Conservation (phyloP, 2,329 filamentous ascomycete species). For the Hypoxylon sp. region DNA sequence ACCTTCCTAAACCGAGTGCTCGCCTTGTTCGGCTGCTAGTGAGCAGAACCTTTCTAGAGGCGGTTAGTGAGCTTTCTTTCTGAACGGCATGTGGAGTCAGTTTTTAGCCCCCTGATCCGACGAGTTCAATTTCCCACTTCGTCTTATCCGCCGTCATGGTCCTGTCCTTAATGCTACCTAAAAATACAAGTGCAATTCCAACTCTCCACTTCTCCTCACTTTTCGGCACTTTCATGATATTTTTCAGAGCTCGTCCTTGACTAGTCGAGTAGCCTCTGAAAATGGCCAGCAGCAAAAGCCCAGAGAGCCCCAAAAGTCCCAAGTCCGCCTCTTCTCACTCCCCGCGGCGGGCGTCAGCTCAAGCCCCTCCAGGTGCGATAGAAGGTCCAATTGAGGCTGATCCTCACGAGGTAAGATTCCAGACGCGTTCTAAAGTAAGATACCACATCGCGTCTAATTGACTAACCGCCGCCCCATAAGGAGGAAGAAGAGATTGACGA, state of each 20-base stretch:
- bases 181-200: conserved; percentile 18
- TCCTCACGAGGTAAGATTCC: conserved; percentile 32
- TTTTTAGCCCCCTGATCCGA: not conserved
- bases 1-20: conserved; percentile 17
- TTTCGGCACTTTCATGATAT: conserved; percentile 7
- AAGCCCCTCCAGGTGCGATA: conserved; percentile 27
- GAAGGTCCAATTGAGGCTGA: conserved; percentile 33
- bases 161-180: conserved; percentile 16
- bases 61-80: conserved; percentile 16
- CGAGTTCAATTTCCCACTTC: conserved; percentile 7
- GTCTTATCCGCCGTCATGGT: not conserved
- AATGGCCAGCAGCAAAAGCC: conserved; percentile 28
- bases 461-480: conserved; percentile 17
- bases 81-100: conserved; percentile 16
- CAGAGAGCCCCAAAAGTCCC: conserved; percentile 2
- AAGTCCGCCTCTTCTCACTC: not conserved
- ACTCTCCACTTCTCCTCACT: conserved; percentile 40
- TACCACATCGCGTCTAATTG: not conserved
- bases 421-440: not conserved
- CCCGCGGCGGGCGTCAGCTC: not conserved
- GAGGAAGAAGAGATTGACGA: conserved; percentile 33
- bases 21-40: conserved; percentile 16
- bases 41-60: conserved; percentile 24
- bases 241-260: conserved; percentile 6
- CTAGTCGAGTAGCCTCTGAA: conserved; percentile 5